Evolutionary conservation across 1,139 yeast genomes (phyloP).

Genomic region (Blastobotrys capitulatus): DNA sequence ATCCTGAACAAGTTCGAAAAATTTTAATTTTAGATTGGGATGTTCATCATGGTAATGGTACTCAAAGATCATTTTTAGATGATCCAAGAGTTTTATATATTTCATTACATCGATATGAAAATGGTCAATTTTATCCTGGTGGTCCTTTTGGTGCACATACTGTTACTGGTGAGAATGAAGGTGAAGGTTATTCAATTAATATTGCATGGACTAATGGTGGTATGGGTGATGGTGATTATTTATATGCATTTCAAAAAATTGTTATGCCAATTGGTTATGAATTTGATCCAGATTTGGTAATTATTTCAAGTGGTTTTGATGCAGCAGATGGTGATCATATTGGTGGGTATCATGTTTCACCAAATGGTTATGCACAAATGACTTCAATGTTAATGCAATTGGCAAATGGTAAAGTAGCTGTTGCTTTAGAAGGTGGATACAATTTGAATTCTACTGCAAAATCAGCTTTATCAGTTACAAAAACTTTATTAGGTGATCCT

Average conservation of each 20-base stretch:
- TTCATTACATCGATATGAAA: constrained; percentile 87
- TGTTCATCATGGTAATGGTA: constrained; percentile 97
- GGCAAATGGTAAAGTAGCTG: constrained; percentile 85
- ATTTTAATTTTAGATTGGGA: constrained; percentile 95
- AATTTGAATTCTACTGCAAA: constrained; percentile 85
- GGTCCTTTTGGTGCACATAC: constrained; percentile 73
- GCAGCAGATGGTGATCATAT: constrained; percentile 98
- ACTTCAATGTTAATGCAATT: constrained; percentile 83
- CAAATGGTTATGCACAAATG: constrained; percentile 95
- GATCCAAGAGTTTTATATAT: constrained; percentile 90
- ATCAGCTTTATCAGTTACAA: constrained; percentile 89
- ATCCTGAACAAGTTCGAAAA: constrained; percentile 82
- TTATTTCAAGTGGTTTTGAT: constrained; percentile 93
- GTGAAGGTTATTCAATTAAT: constrained; percentile 82
- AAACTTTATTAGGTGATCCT: constrained; percentile 89
- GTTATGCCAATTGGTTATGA: constrained; percentile 86
- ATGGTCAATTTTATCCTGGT: constrained; percentile 92
- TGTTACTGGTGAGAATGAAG: constrained; percentile 78
- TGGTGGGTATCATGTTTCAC: constrained; percentile 96
- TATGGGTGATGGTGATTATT: constrained; percentile 92
- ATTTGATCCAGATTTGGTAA: constrained; percentile 87
- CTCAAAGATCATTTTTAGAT: constrained; percentile 83
- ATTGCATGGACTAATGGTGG: constrained; percentile 95
- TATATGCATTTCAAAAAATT: constrained; percentile 85
- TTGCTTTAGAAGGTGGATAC: constrained; percentile 94